A percentile compares a stretch with the other conserved stretches of the same genome.
phyloP scores from a whole-genome alignment of 2,329 filamentous ascomycete species.

The Venturia asperata region DNA sequence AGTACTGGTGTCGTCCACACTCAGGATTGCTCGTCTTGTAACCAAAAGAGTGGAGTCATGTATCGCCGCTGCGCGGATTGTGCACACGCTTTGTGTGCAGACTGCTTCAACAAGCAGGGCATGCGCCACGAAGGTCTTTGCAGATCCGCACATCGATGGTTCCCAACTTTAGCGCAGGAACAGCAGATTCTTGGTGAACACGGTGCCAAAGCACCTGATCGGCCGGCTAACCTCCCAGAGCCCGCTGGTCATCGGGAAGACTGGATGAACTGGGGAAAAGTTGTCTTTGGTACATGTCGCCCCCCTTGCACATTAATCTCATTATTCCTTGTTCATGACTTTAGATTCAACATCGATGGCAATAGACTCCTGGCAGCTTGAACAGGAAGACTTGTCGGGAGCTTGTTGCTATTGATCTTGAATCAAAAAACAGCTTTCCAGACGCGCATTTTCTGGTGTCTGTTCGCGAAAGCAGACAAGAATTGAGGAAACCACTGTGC shows the following conservation, averaged over 20 bases:
- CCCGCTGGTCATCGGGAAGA: constrained; percentile 1
- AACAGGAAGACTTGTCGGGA: no score
- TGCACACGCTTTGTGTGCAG: background rate
- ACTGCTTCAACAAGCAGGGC: background rate
- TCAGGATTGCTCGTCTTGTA: background rate
- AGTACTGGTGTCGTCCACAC: constrained; percentile 11
- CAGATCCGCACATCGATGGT: background rate
- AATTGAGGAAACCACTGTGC: no score
- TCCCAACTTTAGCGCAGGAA: constrained; percentile 9
- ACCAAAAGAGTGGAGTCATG: background rate
- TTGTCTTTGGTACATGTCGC: background rate
- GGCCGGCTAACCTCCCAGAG: background rate
- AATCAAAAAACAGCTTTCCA: no score
- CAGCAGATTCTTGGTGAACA: constrained; percentile 1
- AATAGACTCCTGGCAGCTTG: no score
- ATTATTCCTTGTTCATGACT: no score
- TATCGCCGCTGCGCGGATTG: background rate
- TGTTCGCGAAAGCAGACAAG: no score
- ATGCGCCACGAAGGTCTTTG: background rate
- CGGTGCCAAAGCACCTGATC: background rate
- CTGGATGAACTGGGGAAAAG: background rate
- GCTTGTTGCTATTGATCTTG: no score
- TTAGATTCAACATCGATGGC: no score
- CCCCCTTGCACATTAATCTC: background rate
- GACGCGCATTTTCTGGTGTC: no score